Evolutionary conservation across 768 basidiomycete genomes (phyloP).

Genomic region (Boletus rufocinnamomeus): DNA sequence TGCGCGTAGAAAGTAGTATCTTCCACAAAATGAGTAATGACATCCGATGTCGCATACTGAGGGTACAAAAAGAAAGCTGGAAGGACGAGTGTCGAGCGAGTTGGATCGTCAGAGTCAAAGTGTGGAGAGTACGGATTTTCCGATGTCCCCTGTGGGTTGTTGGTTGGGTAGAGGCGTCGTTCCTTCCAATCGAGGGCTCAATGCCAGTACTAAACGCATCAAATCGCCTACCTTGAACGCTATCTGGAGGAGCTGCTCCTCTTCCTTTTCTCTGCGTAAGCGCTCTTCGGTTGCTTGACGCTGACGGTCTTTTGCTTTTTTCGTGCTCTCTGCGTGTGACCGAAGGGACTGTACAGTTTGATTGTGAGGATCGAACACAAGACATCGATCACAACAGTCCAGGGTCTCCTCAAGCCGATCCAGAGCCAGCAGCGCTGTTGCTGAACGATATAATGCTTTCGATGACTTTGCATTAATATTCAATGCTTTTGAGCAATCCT

Average conservation of each 20-base stretch:
- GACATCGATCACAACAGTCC: slow-evolving; percentile 76
- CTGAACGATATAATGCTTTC: slow-evolving; percentile 89
- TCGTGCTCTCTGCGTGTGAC: slow-evolving; percentile 47
- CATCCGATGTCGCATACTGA: slow-evolving; percentile 83
- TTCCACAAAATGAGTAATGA: slow-evolving; percentile 85
- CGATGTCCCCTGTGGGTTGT: slow-evolving; percentile 49
- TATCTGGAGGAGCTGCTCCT: slow-evolving; percentile 50
- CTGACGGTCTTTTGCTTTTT: slow-evolving; percentile 52
- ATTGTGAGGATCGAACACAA: slow-evolving; percentile 59
- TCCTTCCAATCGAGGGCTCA: slow-evolving; percentile 46
- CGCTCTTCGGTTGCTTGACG: slow-evolving; percentile 52
- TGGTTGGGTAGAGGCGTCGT: slow-evolving; percentile 65
- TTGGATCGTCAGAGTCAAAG: slow-evolving; percentile 66
- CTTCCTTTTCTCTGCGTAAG: slow-evolving; percentile 51
- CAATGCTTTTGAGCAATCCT: slow-evolving; percentile 80
- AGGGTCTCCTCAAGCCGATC: slow-evolving; percentile 78
- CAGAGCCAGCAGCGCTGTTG: slow-evolving; percentile 71
- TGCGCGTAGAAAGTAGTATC: slow-evolving; percentile 80
- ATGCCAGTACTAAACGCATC: neutral
- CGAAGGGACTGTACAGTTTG: slow-evolving; percentile 52
- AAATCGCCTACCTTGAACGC: slow-evolving; percentile 63
- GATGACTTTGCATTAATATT: slow-evolving; percentile 60
- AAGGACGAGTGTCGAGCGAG: slow-evolving; percentile 63
- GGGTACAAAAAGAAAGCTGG: slow-evolving; percentile 96
- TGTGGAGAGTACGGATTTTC: slow-evolving; percentile 62